Conservation (phyloP, 2,329 filamentous ascomycete genomes). For the Botryotinia convoluta region DNA sequence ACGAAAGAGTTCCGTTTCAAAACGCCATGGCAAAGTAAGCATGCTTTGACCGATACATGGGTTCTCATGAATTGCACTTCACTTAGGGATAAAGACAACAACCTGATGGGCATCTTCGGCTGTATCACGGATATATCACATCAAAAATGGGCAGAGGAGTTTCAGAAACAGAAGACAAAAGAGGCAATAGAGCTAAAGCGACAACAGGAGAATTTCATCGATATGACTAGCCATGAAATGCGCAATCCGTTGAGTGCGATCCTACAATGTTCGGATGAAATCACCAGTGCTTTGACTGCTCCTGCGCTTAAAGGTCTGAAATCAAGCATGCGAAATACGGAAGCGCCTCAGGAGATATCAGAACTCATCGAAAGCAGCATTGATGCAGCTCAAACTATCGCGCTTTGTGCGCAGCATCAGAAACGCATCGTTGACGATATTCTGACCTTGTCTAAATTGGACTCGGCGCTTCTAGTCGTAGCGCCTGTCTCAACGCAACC, state of each 20-base stretch:
- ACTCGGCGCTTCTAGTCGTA: slow-evolving; percentile 67
- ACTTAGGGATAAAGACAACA: slow-evolving; percentile 61
- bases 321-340: not conserved
- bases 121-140: slow-evolving; percentile 83
- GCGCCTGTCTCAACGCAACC: slow-evolving; percentile 70
- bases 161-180: slow-evolving; percentile 40
- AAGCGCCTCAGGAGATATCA: slow-evolving; percentile 43
- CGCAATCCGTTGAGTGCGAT: slow-evolving; percentile 73
- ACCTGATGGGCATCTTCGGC: slow-evolving; percentile 72
- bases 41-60: slow-evolving; percentile 68
- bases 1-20: slow-evolving; percentile 77
- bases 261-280: slow-evolving; percentile 66
- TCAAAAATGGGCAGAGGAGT: slow-evolving; percentile 70
- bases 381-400: slow-evolving; percentile 79
- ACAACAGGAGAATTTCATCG: slow-evolving; percentile 78
- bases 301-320: not conserved
- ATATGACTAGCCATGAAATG: slow-evolving; percentile 71
- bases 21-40: slow-evolving; percentile 58
- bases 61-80: slow-evolving; percentile 75
- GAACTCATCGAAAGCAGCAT: slow-evolving; percentile 55
- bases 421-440: slow-evolving; percentile 70
- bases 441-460: slow-evolving; percentile 65
- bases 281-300: slow-evolving; percentile 23
- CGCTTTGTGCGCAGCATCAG: slow-evolving; percentile 69
- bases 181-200: slow-evolving; percentile 59